Base-by-base conservation (phyloP, 129 eudicot genomes). In the Kitagawia praeruptora region DNA sequence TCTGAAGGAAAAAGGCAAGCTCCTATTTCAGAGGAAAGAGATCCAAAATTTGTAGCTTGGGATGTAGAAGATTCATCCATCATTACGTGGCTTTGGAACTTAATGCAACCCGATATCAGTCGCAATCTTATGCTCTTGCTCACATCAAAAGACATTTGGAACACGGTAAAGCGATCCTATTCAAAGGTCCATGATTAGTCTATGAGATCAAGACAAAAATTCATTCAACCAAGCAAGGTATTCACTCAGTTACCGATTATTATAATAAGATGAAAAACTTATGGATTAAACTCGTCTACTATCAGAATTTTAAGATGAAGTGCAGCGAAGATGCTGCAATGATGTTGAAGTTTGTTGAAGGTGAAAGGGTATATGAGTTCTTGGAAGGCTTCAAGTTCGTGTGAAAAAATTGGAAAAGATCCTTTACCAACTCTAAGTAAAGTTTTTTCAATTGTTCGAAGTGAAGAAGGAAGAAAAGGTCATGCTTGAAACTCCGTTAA, bases 1-100 rank as follows among this genome's bases (percentile, higher is more conserved):
- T 25, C 48, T 74, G 19, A 74, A 80, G 27, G 82, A 53, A 18
- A 80, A 80, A 69, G 72, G 54, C 3, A 39, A 80, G 41, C 14
- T 80, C 53, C 53, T 48, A 14, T 14, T 18, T 53, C 70, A 13
- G 12, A 71, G 25, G 7, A 19, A 4, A 48, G 12, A 11, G 78
- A 71, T 71, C 71, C 70, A 3, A 6, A 16, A 39, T 80, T 80
- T 71, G 46, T 7, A 18, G 70, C 53, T 23, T 48, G 56, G 82
- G 82, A 80, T 19, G 82, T 47, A 51, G 78, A 80, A 37, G 77
- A 71, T 39, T 80, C 77, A 5, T 37, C 38, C 25, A 71, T 80
- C 25, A 80, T 80, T 54, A 15, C 77, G 5, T 80, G 77, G 82
- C 53, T 71, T 23, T 71, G 77, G 77, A 54, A 71, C 21, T 80